Evolutionary conservation across 768 basidiomycete genomes (phyloP).

Genomic region (Pleurotus cornucopiae): DNA sequence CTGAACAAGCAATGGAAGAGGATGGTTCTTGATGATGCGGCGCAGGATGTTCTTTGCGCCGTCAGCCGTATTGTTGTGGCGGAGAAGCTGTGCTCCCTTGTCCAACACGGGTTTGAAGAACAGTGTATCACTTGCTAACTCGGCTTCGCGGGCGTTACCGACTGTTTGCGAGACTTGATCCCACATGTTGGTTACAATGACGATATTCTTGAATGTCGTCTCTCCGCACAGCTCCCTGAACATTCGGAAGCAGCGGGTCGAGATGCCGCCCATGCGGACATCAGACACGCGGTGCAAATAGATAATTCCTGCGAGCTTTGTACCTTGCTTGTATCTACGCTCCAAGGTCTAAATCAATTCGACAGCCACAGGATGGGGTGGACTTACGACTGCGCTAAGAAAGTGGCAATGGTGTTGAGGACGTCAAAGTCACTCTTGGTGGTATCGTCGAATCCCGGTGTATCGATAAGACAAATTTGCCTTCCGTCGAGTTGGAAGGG

Average conservation of each 20-base stretch:
- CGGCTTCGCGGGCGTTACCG: constrained; percentile 38
- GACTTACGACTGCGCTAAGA: constrained; percentile 10
- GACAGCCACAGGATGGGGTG: background rate
- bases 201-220: constrained; percentile 36
- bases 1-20: constrained; percentile 16
- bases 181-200: constrained; percentile 46
- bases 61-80: constrained; percentile 32
- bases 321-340: constrained; percentile 12
- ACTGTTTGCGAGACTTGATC: constrained; percentile 26
- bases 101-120: constrained; percentile 53
- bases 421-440: constrained; percentile 25
- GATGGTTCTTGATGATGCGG: constrained; percentile 18
- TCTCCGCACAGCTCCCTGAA: constrained; percentile 43
- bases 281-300: constrained; percentile 41
- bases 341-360: background rate
- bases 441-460: constrained; percentile 39
- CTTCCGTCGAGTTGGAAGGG: constrained; percentile 25
- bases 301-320: constrained; percentile 33
- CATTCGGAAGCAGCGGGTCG: constrained; percentile 38
- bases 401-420: constrained; percentile 24
- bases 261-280: constrained; percentile 32
- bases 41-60: constrained; percentile 29
- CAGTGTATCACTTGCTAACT: constrained; percentile 33
- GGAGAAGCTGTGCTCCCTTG: constrained; percentile 41
- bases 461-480: constrained; percentile 30